Percentiles rank a stretch among this genome's conserved stretches.
Conservation (phyloP, 2,329 filamentous ascomycete species). For the Alternaria sp. region DNA sequence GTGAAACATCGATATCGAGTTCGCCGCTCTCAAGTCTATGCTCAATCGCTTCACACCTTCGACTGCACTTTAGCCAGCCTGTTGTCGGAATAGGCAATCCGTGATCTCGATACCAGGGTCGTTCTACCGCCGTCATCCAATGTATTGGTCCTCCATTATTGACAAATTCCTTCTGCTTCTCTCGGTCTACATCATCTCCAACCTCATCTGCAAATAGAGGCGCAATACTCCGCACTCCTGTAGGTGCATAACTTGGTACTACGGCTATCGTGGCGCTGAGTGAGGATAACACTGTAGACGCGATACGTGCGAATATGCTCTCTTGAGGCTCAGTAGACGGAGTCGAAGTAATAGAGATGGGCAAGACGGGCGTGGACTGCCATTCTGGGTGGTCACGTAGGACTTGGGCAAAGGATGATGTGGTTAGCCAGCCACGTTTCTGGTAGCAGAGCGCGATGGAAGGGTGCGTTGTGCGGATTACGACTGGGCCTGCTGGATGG, state of each 20-base stretch:
- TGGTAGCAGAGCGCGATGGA: conserved; percentile 1
- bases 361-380: not conserved
- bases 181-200: not conserved
- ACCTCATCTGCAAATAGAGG: not conserved
- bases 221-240: not conserved
- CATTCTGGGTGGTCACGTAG: conserved; percentile 3
- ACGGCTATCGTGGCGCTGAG: not conserved
- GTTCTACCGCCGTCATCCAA: conserved; percentile 6
- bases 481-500: conserved; percentile 7
- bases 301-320: not conserved
- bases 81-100: not conserved
- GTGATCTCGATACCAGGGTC: not conserved
- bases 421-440: conserved; percentile 8
- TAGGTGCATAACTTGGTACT: not conserved
- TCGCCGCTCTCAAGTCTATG: not conserved
- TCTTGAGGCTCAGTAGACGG: not conserved
- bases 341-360: not conserved
- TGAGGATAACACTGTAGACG: not conserved
- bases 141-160: conserved; percentile 1
- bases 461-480: conserved; percentile 5
- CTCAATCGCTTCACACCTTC: not conserved
- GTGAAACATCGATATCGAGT: not conserved
- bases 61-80: not conserved
- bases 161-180: not conserved
- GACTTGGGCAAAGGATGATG: not conserved